Evolutionary conservation across 2,329 filamentous ascomycete genomes (phyloP).

Genomic region (Apiospora hydei): DNA sequence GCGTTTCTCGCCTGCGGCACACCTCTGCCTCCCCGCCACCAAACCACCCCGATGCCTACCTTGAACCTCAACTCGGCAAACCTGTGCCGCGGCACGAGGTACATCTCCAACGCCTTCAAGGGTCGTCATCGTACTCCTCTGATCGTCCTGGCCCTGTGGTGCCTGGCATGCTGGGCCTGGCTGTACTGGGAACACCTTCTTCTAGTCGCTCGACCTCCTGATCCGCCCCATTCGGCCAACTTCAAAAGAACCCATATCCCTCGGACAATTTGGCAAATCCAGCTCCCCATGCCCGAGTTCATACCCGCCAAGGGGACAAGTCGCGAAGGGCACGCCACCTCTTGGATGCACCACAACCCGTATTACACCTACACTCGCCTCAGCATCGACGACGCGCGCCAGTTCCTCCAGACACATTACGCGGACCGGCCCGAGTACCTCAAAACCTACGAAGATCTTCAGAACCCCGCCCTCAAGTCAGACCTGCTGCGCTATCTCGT

Average conservation of each 20-base stretch:
- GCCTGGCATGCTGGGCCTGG: not conserved
- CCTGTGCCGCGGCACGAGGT: not conserved
- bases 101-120: not conserved
- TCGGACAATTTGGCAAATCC: not conserved
- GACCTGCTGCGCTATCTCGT: slow-evolving; percentile 71
- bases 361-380: not conserved
- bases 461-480: slow-evolving; percentile 41
- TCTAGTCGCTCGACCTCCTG: not conserved
- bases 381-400: not conserved
- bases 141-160: not conserved
- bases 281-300: not conserved
- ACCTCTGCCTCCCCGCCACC: not conserved
- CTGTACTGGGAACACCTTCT: not conserved
- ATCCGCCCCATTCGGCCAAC: not conserved
- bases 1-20: not conserved
- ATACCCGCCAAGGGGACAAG: not conserved
- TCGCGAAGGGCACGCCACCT: not conserved
- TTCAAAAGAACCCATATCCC: not conserved
- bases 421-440: not conserved
- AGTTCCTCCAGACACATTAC: not conserved
- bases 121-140: not conserved
- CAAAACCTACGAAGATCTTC: slow-evolving; percentile 31
- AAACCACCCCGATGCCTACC: not conserved
- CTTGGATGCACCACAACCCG: not conserved
- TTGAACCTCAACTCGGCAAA: not conserved